Evolutionary conservation across 2,329 filamentous ascomycete species (phyloP).

Genomic region (Ploettnerulaceae sp.): DNA sequence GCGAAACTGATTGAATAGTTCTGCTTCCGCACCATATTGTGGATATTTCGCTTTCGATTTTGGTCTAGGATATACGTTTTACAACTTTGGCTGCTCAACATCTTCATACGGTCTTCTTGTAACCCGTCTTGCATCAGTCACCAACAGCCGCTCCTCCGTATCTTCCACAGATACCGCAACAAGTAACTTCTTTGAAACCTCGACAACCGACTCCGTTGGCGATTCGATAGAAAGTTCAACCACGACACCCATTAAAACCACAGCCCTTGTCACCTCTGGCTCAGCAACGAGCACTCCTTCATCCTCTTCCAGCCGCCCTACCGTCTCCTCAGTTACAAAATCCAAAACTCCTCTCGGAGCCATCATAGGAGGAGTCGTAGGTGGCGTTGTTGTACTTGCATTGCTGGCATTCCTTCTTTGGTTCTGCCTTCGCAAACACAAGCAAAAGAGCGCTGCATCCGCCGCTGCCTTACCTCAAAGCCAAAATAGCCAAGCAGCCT

Average conservation of each 20-base stretch:
- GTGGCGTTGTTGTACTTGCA: slow-evolving; percentile 17
- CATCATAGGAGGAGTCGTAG: slow-evolving; percentile 24
- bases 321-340: slow-evolving; percentile 3
- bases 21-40: slow-evolving; percentile 17
- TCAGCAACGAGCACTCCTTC: not conserved
- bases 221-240: not conserved
- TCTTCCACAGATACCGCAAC: slow-evolving; percentile 4
- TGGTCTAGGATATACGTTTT: slow-evolving; percentile 14
- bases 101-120: slow-evolving; percentile 16
- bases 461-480: not conserved
- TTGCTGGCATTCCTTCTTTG: slow-evolving; percentile 13
- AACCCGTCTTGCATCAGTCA: slow-evolving; percentile 10
- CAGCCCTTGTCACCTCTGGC: not conserved
- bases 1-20: slow-evolving; percentile 5
- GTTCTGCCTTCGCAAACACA: slow-evolving; percentile 18
- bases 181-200: not conserved
- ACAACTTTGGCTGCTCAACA: slow-evolving; percentile 23
- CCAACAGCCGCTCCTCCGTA: no score
- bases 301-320: not conserved
- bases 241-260: not conserved
- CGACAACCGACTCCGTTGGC: no score
- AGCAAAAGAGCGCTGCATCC: slow-evolving; percentile 8
- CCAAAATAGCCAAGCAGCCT: slow-evolving; percentile 17
- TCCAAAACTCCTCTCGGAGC: slow-evolving; percentile 15
- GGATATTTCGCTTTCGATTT: slow-evolving; percentile 25